phyloP scores from a whole-genome alignment of 2,329 filamentous ascomycete genomes.

The Pseudopyricularia cyperi region DNA sequence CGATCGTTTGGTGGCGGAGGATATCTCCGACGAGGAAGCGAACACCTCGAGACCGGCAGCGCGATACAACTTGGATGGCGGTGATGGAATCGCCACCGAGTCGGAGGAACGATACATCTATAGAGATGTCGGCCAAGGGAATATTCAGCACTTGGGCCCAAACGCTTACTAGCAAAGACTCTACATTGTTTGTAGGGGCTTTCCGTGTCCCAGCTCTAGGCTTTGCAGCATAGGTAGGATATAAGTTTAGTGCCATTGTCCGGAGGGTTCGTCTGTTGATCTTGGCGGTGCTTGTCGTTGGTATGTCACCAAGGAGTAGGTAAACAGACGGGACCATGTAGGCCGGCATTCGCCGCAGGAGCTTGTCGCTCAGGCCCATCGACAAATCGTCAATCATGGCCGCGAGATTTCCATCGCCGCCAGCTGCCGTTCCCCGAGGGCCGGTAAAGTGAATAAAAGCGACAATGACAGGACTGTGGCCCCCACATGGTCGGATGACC shows the following conservation, averaged over 20 bases:
- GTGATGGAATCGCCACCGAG: constrained; percentile 1
- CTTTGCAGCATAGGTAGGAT: not conserved
- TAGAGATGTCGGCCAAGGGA: not conserved
- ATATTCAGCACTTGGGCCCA: not conserved
- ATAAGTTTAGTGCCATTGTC: not conserved
- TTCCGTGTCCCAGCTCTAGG: not conserved
- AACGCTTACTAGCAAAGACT: not conserved
- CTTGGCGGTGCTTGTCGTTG: constrained; percentile 13
- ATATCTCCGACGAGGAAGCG: not conserved
- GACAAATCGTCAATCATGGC: not conserved
- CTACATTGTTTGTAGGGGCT: not conserved
- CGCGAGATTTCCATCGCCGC: no score
- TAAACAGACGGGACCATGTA: constrained; percentile 14
- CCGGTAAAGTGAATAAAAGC: not conserved
- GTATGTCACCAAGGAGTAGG: constrained; percentile 9
- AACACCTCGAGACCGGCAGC: not conserved
- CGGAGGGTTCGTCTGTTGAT: constrained; percentile 6
- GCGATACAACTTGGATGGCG: not conserved
- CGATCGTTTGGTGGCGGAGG: not conserved
- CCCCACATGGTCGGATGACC: not conserved
- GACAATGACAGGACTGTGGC: not conserved
- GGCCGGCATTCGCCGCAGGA: constrained; percentile 6
- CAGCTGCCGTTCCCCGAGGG: not conserved
- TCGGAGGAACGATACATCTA: not conserved
- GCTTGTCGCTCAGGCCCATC: not conserved